Percentiles rank a stretch among this genome's conserved stretches.
Evolutionary conservation across 768 basidiomycete species (phyloP).

Genomic region (Tylopilus subfusipes): DNA sequence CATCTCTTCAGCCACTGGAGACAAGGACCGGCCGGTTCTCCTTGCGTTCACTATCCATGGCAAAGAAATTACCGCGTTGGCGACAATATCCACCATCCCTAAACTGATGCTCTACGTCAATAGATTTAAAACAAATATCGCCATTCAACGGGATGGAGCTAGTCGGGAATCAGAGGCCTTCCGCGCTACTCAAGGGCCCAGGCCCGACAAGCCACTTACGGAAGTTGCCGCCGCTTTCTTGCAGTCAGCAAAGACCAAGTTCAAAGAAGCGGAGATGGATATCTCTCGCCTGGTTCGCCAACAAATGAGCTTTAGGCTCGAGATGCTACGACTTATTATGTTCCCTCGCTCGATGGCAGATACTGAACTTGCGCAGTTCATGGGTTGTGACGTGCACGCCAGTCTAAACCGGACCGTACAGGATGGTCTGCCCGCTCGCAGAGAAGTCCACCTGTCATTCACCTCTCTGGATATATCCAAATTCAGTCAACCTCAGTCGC

Average conservation of each 20-base stretch:
- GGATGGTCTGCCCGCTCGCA: slow-evolving; percentile 46
- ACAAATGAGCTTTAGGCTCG: slow-evolving; percentile 68
- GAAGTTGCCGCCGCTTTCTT: slow-evolving; percentile 86
- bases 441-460: slow-evolving; percentile 71
- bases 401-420: slow-evolving; percentile 62
- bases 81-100: slow-evolving; percentile 73
- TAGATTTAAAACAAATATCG: slow-evolving; percentile 71
- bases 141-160: slow-evolving; percentile 71
- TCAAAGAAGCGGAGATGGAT: slow-evolving; percentile 62
- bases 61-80: slow-evolving; percentile 60
- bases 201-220: slow-evolving; percentile 76
- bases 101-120: slow-evolving; percentile 69
- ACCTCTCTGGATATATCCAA: slow-evolving; percentile 74
- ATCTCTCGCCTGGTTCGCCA: slow-evolving; percentile 64
- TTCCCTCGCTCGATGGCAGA: slow-evolving; percentile 82
- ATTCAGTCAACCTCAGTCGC: slow-evolving; percentile 58
- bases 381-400: slow-evolving; percentile 65
- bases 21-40: slow-evolving; percentile 51
- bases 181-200: slow-evolving; percentile 64
- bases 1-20: slow-evolving; percentile 37
- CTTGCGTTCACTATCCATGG: slow-evolving; percentile 76
- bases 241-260: slow-evolving; percentile 63
- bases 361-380: slow-evolving; percentile 71
- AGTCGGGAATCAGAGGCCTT: slow-evolving; percentile 76
- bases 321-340: slow-evolving; percentile 61